Conservation (phyloP, 306 rosid species). For the Cicer arietinum region DNA sequence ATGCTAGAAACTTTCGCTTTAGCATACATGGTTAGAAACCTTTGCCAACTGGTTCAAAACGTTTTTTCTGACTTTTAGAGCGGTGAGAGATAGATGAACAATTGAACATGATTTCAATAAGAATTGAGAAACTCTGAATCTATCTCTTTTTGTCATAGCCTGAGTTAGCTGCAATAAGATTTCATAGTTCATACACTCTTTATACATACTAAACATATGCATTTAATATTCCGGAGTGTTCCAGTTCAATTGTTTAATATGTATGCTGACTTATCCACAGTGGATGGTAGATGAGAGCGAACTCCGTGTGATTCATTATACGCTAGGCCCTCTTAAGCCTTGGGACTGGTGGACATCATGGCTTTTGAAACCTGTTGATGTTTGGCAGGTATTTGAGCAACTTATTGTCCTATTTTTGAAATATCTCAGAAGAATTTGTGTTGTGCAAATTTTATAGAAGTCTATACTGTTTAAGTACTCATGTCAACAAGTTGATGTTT, state of each 20-base stretch:
- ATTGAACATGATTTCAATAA: slow-evolving; percentile 19
- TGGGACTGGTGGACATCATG: slow-evolving; percentile 99
- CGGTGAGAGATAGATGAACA: slow-evolving; percentile 34
- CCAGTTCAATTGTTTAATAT: slow-evolving; percentile 41
- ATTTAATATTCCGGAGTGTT: slow-evolving; percentile 27
- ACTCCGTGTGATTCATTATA: slow-evolving; percentile 84
- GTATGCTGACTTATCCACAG: slow-evolving; percentile 56
- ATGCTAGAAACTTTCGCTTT: slow-evolving; percentile 15
- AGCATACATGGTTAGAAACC: slow-evolving; percentile 11
- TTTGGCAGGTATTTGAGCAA: slow-evolving; percentile 83
- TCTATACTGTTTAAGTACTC: slow-evolving; percentile 14
- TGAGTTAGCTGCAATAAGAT: slow-evolving; percentile 25
- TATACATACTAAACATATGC: slow-evolving; percentile 26
- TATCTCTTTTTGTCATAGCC: not conserved
- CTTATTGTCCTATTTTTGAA: slow-evolving; percentile 22
- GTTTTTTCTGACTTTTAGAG: slow-evolving; percentile 19
- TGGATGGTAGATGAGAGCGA: slow-evolving; percentile 91
- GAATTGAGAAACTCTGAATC: slow-evolving; percentile 15
- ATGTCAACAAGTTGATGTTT: slow-evolving; percentile 18
- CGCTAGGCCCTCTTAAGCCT: slow-evolving; percentile 97
- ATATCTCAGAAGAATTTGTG: slow-evolving; percentile 9
- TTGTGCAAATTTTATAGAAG: not conserved
- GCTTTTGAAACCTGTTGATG: slow-evolving; percentile 97
- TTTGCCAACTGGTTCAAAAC: slow-evolving; percentile 7
- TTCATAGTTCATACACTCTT: slow-evolving; percentile 10